A percentile compares a stretch with the other conserved stretches of the same genome.
These are phyloP conservation scores for Persicaria tinctoria DNA, from an alignment of 148 eudicot genomes.

Conservation along the genomic window DNA sequence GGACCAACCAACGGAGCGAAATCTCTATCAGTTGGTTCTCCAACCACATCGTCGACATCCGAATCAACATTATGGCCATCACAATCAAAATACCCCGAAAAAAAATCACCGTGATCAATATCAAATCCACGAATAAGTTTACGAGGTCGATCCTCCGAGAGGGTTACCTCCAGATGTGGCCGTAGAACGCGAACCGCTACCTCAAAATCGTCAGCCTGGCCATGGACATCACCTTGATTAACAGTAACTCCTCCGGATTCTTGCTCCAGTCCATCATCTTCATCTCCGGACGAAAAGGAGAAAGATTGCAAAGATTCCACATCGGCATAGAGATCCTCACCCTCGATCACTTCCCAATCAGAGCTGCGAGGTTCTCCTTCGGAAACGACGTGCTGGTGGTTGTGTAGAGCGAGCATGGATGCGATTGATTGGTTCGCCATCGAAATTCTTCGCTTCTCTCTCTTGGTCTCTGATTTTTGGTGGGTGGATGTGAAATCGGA, in stretches of 20 bases:
- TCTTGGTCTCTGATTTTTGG: neutral
- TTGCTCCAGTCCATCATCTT: neutral
- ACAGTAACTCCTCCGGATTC: neutral
- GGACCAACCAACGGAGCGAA: neutral
- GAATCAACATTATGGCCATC: neutral
- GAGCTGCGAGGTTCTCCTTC: neutral
- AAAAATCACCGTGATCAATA: neutral
- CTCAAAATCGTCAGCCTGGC: neutral
- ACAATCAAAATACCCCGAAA: neutral
- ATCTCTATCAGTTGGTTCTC: neutral
- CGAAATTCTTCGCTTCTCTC: neutral
- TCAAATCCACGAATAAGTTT: neutral
- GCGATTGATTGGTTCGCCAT: conserved; percentile 11
- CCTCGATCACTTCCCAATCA: conserved; percentile 10
- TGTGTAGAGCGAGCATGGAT: conserved; percentile 6
- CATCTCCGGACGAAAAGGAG: conserved; percentile 8
- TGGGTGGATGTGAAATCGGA: neutral
- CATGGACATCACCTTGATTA: neutral
- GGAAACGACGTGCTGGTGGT: neutral
- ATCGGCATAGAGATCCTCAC: conserved; percentile 14
- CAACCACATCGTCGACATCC: neutral
- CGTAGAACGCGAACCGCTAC: neutral
- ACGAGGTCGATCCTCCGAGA: neutral
- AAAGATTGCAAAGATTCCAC: conserved; percentile 10
- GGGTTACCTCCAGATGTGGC: neutral